Percentiles rank a stretch among this genome's conserved stretches.
Evolutionary conservation across 2,329 filamentous ascomycete species (phyloP).

Genomic region (Orbilia oligospora): DNA sequence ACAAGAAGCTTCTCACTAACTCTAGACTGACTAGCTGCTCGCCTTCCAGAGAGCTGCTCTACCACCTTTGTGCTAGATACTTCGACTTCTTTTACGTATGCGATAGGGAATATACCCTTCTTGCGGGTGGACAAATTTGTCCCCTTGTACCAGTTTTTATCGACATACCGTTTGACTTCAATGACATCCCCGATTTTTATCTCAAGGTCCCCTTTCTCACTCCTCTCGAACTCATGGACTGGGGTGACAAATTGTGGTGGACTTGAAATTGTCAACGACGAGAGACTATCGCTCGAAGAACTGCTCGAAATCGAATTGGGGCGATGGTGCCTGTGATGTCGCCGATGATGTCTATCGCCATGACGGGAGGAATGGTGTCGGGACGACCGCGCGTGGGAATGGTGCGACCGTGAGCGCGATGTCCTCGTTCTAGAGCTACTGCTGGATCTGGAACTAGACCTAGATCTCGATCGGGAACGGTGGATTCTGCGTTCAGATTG

Average conservation of each 20-base stretch:
- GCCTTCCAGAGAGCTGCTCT: slow-evolving; percentile 40
- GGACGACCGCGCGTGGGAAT: slow-evolving; percentile 38
- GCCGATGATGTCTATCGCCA: slow-evolving; percentile 36
- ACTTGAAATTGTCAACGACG: slow-evolving; percentile 22
- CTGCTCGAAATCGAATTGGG: slow-evolving; percentile 15
- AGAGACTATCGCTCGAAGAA: slow-evolving; percentile 39
- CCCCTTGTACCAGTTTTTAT: slow-evolving; percentile 56
- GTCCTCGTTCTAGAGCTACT: slow-evolving; percentile 41
- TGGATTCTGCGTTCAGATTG: slow-evolving; percentile 10
- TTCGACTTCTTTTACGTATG: slow-evolving; percentile 51
- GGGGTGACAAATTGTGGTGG: slow-evolving; percentile 56
- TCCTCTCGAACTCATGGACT: slow-evolving; percentile 42
- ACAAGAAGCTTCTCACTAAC: slow-evolving; percentile 40
- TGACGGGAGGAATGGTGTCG: slow-evolving; percentile 29
- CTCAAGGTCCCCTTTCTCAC: slow-evolving; percentile 42
- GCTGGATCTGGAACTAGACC: slow-evolving; percentile 47
- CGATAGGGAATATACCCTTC: slow-evolving; percentile 57
- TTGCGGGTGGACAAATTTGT: slow-evolving; percentile 43
- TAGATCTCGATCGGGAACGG: slow-evolving; percentile 42
- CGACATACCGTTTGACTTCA: slow-evolving; percentile 54
- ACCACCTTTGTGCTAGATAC: slow-evolving; percentile 48
- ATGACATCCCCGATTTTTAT: slow-evolving; percentile 53
- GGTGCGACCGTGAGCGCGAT: slow-evolving; percentile 31
- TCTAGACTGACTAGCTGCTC: slow-evolving; percentile 27
- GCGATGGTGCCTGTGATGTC: slow-evolving; percentile 29